Conservation (phyloP, 495 filamentous ascomycete genomes). For the Halenospora varia region DNA sequence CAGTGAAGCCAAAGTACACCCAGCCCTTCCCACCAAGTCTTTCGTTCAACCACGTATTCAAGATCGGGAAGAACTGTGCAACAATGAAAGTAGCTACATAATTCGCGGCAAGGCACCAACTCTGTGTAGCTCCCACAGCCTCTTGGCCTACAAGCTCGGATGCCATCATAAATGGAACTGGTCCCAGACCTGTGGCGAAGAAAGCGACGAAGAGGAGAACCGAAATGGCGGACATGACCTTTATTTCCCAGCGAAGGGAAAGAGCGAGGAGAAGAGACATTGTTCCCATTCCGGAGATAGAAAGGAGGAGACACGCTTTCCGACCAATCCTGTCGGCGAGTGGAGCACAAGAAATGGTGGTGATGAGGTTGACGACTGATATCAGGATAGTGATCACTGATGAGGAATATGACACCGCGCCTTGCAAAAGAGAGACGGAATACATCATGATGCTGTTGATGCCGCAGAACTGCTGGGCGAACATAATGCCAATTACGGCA, state of each 20-base stretch:
- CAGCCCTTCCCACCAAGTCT: slow-evolving; percentile 63
- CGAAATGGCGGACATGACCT: slow-evolving; percentile 71
- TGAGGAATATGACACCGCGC: slow-evolving; percentile 71
- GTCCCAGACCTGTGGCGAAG: slow-evolving; percentile 89
- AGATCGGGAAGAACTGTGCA: slow-evolving; percentile 86
- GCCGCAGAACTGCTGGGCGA: slow-evolving; percentile 85
- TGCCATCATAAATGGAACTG: slow-evolving; percentile 90
- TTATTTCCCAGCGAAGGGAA: slow-evolving; percentile 64
- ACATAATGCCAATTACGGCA: slow-evolving; percentile 86
- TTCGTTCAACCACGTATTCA: slow-evolving; percentile 64
- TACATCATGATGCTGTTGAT: slow-evolving; percentile 99
- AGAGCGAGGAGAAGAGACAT: slow-evolving; percentile 70
- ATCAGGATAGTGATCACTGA: slow-evolving; percentile 79
- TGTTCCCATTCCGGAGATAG: slow-evolving; percentile 77
- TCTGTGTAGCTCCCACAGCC: slow-evolving; percentile 86
- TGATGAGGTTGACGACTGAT: slow-evolving; percentile 78
- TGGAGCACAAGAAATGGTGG: slow-evolving; percentile 74
- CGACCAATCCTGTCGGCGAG: slow-evolving; percentile 84
- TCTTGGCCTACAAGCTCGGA: slow-evolving; percentile 84
- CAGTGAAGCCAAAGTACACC: slow-evolving; percentile 86
- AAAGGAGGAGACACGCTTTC: slow-evolving; percentile 74
- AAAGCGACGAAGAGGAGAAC: slow-evolving; percentile 81
- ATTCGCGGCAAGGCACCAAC: slow-evolving; percentile 77
- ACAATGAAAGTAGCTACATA: slow-evolving; percentile 91
- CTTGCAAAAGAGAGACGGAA: slow-evolving; percentile 79